Conservation (phyloP, 2,329 filamentous ascomycete species). For the Colletotrichum musicola region DNA sequence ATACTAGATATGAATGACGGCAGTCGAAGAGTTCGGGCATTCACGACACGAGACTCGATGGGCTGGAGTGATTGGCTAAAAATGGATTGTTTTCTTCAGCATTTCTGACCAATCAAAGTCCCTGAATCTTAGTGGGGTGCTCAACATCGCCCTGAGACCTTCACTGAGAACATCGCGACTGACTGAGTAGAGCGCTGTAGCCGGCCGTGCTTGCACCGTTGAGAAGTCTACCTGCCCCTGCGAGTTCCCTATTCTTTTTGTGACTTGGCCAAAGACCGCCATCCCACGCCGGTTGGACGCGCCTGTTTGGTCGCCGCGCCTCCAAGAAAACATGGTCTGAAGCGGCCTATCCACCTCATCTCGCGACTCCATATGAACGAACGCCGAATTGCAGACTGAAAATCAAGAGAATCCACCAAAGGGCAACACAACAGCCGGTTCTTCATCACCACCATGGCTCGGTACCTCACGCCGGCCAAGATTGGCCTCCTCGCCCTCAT, state of each 20-base stretch:
- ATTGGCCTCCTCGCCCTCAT: constrained; percentile 85
- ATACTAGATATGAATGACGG: too few species aligned
- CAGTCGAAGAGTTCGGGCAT: background rate
- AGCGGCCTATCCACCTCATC: background rate
- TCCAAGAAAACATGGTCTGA: constrained; percentile 20
- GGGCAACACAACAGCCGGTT: background rate
- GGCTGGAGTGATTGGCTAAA: constrained; percentile 3
- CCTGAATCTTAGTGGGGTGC: constrained; percentile 1
- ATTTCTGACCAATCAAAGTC: constrained; percentile 26
- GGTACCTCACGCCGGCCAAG: constrained; percentile 90
- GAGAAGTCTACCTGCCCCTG: background rate
- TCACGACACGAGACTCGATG: background rate
- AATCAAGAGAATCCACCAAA: background rate
- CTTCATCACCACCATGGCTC: constrained; percentile 69
- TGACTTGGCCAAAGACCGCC: background rate
- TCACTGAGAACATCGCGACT: constrained; percentile 20
- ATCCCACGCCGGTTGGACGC: constrained; percentile 14
- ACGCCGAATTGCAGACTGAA: background rate
- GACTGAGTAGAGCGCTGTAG: background rate
- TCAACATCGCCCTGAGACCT: constrained; percentile 19
- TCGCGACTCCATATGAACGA: constrained; percentile 8
- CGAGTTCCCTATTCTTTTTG: background rate
- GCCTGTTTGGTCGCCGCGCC: constrained; percentile 1
- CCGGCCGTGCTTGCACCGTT: too few species aligned
- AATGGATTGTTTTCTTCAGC: background rate